phyloP scores from a whole-genome alignment of 2,329 filamentous ascomycete species.

The Epichloe aotearoae region DNA sequence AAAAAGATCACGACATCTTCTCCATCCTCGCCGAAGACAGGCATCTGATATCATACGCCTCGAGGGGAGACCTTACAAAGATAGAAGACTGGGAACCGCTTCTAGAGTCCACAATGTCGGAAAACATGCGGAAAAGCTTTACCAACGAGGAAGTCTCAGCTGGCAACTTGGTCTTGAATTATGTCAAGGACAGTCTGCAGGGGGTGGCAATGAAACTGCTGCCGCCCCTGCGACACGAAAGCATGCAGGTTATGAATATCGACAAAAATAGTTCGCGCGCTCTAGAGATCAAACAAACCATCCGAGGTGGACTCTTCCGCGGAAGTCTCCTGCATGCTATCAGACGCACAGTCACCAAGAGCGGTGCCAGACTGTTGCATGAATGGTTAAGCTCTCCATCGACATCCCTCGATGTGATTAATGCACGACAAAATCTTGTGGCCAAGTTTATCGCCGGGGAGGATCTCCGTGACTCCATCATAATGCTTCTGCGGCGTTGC shows the following conservation, averaged over 20 bases:
- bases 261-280: slow-evolving; percentile 85
- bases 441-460: slow-evolving; percentile 58
- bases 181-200: slow-evolving; percentile 66
- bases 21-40: slow-evolving; percentile 61
- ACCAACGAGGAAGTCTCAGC: slow-evolving; percentile 58
- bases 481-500: slow-evolving; percentile 55
- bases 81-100: slow-evolving; percentile 59
- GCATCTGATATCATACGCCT: slow-evolving; percentile 62
- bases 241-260: slow-evolving; percentile 71
- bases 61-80: slow-evolving; percentile 29
- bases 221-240: slow-evolving; percentile 61
- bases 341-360: slow-evolving; percentile 79
- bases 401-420: slow-evolving; percentile 70
- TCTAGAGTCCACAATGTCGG: slow-evolving; percentile 59
- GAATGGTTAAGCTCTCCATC: slow-evolving; percentile 85
- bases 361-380: slow-evolving; percentile 71
- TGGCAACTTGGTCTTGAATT: slow-evolving; percentile 69
- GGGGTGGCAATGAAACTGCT: slow-evolving; percentile 71
- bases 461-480: slow-evolving; percentile 56
- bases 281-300: slow-evolving; percentile 77
- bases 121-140: slow-evolving; percentile 42
- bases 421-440: slow-evolving; percentile 68
- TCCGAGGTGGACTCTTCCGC: slow-evolving; percentile 63
- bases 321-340: slow-evolving; percentile 88
- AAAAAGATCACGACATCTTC: slow-evolving; percentile 48